These are phyloP conservation scores for Periconia sp. DNA, from an alignment of 2,329 filamentous ascomycete genomes.

Conservation along the genomic window DNA sequence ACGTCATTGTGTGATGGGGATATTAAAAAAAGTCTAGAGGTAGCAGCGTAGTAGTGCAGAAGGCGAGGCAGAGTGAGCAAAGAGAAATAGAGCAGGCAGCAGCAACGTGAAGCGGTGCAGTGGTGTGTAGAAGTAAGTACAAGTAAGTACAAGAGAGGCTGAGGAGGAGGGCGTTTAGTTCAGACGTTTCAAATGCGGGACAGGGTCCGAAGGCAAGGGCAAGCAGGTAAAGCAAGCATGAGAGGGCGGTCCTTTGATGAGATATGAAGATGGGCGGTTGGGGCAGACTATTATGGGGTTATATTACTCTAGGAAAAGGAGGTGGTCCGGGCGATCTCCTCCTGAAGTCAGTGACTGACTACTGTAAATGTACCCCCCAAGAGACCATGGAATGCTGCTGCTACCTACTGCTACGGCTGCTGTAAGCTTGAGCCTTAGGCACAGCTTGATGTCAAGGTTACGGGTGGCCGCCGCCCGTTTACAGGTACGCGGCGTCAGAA, in stretches of 20 bases:
- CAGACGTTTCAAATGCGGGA: constrained; percentile 30
- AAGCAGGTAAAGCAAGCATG: constrained; percentile 21
- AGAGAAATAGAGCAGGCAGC: neutral
- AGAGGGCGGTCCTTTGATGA: constrained; percentile 25
- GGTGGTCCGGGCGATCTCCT: constrained; percentile 10
- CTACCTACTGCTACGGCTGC: neutral
- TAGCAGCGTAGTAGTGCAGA: neutral
- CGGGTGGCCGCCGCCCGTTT: too few relatives aligned
- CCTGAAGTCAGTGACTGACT: neutral
- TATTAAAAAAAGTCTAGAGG: constrained; percentile 1
- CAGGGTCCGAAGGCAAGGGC: constrained; percentile 8
- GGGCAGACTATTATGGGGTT: constrained; percentile 1
- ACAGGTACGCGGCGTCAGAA: too few relatives aligned
- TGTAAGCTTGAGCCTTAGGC: too few relatives aligned
- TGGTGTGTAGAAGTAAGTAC: constrained; percentile 2
- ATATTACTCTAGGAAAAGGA: constrained; percentile 25
- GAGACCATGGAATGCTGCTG: neutral
- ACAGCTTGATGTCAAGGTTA: too few relatives aligned
- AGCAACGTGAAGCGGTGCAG: constrained; percentile 7
- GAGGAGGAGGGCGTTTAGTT: constrained; percentile 8
- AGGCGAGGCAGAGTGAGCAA: neutral
- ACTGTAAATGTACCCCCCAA: neutral
- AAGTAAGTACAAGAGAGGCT: constrained; percentile 2
- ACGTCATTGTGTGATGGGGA: constrained; percentile 6
- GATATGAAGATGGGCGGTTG: constrained; percentile 7